phyloP scores from a whole-genome alignment of 768 basidiomycete genomes.

The Boletus sp. region DNA sequence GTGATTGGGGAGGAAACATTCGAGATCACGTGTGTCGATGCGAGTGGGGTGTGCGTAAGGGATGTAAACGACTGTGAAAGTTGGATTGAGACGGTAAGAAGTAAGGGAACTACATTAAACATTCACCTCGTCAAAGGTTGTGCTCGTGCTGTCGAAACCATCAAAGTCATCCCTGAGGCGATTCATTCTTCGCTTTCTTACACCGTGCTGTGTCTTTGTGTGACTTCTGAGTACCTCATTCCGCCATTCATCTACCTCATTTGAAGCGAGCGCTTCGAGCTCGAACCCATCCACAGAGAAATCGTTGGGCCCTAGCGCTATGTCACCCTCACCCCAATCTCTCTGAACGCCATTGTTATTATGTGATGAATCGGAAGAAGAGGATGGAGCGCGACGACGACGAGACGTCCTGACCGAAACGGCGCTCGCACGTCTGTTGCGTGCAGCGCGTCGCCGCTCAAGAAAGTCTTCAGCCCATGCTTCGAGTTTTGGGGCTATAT shows the following conservation, averaged over 20 bases:
- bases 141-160: slow-evolving; percentile 20
- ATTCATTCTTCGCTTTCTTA: slow-evolving; percentile 7
- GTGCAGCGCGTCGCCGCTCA: slow-evolving; percentile 28
- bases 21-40: slow-evolving; percentile 48
- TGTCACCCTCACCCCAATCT: neutral
- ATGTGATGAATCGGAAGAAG: slow-evolving; percentile 9
- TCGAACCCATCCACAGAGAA: slow-evolving; percentile 36
- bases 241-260: slow-evolving; percentile 55
- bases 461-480: slow-evolving; percentile 38
- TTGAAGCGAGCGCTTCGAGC: slow-evolving; percentile 50
- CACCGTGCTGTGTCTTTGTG: slow-evolving; percentile 1
- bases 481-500: slow-evolving; percentile 62
- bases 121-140: slow-evolving; percentile 50
- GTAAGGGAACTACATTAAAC: neutral
- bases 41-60: slow-evolving; percentile 46
- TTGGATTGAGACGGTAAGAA: neutral
- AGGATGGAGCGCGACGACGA: slow-evolving; percentile 13
- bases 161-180: slow-evolving; percentile 11
- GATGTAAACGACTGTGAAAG: slow-evolving; percentile 41
- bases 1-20: slow-evolving; percentile 36
- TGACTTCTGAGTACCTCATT: slow-evolving; percentile 38
- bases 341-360: slow-evolving; percentile 7
- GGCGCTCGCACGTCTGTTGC: slow-evolving; percentile 26
- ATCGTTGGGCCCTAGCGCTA: slow-evolving; percentile 18
- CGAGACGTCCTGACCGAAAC: slow-evolving; percentile 20